Evolutionary conservation across 495 filamentous ascomycete genomes (phyloP).

Genomic region (Penicillium steckii): DNA sequence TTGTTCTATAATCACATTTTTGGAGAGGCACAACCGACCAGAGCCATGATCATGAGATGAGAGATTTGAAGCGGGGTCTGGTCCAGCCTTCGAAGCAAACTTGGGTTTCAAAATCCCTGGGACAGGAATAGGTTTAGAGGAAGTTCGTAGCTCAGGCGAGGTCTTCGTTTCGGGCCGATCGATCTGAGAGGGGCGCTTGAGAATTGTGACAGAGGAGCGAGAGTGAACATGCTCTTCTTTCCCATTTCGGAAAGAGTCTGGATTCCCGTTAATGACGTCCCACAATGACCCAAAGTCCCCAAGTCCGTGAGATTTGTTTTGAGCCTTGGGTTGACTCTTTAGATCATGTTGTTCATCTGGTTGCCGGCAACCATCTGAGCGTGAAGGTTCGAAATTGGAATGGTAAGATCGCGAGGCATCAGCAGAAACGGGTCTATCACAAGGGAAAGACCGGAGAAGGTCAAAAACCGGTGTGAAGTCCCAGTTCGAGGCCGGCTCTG

Average conservation of each 20-base stretch:
- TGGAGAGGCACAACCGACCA: no score
- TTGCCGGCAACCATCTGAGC: not conserved
- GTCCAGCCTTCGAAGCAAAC: not conserved
- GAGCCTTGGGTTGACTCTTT: not conserved
- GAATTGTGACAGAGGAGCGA: conserved; percentile 14
- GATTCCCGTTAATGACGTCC: conserved; percentile 26
- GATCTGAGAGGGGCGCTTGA: conserved; percentile 13
- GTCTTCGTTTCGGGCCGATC: not conserved
- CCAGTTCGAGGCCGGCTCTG: conserved; percentile 36
- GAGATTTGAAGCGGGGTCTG: not conserved
- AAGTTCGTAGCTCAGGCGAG: not conserved
- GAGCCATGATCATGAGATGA: not conserved
- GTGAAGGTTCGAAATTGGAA: not conserved
- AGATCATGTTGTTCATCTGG: not conserved
- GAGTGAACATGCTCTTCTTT: not conserved
- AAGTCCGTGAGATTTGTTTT: conserved; percentile 19
- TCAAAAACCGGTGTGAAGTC: conserved; percentile 50
- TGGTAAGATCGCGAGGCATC: not conserved
- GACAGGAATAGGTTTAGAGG: not conserved
- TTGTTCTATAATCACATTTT: not conserved
- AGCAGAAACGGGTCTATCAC: conserved; percentile 3
- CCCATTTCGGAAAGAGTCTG: not conserved
- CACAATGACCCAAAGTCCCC: conserved; percentile 43
- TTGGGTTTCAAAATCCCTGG: not conserved
- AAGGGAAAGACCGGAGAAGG: conserved; percentile 28